Conservation (phyloP, 139 green algal genomes). For the Chlorella vulgaris region DNA sequence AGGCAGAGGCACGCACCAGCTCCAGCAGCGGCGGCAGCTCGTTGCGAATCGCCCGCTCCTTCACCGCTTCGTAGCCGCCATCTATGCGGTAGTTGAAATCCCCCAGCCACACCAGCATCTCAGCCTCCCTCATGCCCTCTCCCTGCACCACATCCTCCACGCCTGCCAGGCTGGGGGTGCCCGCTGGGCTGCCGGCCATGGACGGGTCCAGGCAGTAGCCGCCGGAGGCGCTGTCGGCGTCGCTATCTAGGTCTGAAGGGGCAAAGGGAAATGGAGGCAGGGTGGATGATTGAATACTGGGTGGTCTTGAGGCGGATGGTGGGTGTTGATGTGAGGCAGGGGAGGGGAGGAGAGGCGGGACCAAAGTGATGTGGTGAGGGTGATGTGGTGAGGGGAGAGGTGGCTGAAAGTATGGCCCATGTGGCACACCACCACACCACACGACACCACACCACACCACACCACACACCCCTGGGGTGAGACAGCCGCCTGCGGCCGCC, state of each 20-base stretch:
- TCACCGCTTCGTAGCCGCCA: conserved; percentile 53
- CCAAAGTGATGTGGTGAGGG: too few relatives aligned
- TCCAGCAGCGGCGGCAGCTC: conserved; percentile 39
- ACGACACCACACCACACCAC: too few relatives aligned
- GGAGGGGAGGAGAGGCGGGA: too few relatives aligned
- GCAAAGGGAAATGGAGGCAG: background rate
- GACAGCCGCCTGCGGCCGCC: too few relatives aligned
- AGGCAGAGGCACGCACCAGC: conserved; percentile 24
- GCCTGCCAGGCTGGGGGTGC: background rate
- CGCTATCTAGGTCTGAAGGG: conserved; percentile 5
- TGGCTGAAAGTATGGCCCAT: too few relatives aligned
- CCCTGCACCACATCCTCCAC: conserved; percentile 11
- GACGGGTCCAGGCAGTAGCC: background rate
- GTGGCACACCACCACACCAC: too few relatives aligned
- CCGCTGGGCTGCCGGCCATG: too few relatives aligned
- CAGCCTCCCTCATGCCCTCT: conserved; percentile 56
- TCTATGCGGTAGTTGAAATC: conserved; percentile 95
- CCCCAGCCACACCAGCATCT: conserved; percentile 85
- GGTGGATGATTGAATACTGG: background rate
- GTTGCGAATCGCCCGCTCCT: conserved; percentile 18
- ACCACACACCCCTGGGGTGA: too few relatives aligned
- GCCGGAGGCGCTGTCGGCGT: background rate
- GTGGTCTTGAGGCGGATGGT: background rate
- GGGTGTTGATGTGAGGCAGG: too few relatives aligned
- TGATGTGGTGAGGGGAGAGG: too few relatives aligned